phyloP scores from a whole-genome alignment of 495 filamentous ascomycete species.

The Talaromyces nanjingensis region DNA sequence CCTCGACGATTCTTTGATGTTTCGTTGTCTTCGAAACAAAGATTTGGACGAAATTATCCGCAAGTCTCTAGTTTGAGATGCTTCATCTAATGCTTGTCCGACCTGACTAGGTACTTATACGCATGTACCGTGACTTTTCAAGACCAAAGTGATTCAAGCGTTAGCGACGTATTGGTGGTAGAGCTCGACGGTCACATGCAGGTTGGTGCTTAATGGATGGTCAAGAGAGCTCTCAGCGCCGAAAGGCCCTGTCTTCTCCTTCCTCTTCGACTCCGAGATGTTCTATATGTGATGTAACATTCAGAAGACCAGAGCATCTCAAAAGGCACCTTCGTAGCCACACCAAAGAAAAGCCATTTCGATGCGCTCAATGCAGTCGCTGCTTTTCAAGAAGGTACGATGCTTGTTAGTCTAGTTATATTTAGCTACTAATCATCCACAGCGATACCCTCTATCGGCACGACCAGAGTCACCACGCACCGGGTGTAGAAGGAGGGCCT shows the following conservation, averaged over 20 bases:
- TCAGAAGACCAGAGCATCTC: constrained; percentile 63
- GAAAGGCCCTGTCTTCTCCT: background rate
- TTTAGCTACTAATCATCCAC: background rate
- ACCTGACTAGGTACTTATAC: background rate
- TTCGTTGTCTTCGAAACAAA: background rate
- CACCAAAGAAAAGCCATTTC: constrained; percentile 62
- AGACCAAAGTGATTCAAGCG: background rate
- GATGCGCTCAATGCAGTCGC: constrained; percentile 58
- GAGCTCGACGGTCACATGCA: background rate
- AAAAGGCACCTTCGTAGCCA: constrained; percentile 68
- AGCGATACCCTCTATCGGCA: constrained; percentile 54
- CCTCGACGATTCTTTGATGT: background rate
- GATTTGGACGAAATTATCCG: background rate
- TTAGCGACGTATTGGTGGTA: background rate
- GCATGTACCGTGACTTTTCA: background rate
- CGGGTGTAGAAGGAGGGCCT: constrained; percentile 29
- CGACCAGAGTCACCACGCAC: constrained; percentile 43
- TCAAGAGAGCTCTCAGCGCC: constrained; percentile 7
- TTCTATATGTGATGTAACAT: constrained; percentile 46
- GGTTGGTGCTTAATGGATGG: background rate
- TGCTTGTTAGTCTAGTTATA: background rate
- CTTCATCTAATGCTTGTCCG: background rate
- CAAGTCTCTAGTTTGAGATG: background rate
- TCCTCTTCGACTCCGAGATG: constrained; percentile 24
- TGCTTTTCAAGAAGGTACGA: constrained; percentile 55